Evolutionary conservation across 257 asterid genomes (phyloP).

Genomic region (Forsythia viridissima): DNA sequence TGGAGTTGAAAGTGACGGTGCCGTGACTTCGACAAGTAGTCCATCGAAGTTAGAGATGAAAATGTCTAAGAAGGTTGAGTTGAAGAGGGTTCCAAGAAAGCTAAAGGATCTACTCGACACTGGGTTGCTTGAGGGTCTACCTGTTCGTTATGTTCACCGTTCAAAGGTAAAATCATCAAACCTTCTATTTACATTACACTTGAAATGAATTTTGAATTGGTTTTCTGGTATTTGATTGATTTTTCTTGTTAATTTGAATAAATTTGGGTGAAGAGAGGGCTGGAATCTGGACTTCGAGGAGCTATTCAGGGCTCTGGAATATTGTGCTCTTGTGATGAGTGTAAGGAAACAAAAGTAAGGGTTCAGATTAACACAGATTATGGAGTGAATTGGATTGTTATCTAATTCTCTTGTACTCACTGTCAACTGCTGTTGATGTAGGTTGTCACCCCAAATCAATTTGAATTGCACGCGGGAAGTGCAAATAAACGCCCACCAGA

Average conservation of each 20-base stretch:
- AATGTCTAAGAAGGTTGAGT: constrained; percentile 65
- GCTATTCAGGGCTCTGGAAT: constrained; percentile 66
- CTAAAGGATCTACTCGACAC: constrained; percentile 82
- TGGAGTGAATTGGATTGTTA: constrained; percentile 7
- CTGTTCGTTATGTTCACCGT: constrained; percentile 62
- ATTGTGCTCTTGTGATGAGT: constrained; percentile 69
- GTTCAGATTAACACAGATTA: not conserved
- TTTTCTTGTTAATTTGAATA: constrained; percentile 23
- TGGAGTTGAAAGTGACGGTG: constrained; percentile 21
- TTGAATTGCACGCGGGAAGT: constrained; percentile 83
- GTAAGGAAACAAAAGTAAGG: constrained; percentile 66
- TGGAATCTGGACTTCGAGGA: constrained; percentile 62
- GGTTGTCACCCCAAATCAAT: constrained; percentile 79
- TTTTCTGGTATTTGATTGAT: constrained; percentile 16
- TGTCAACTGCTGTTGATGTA: constrained; percentile 33
- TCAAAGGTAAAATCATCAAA: constrained; percentile 49
- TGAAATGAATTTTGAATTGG: not conserved
- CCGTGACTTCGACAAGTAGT: constrained; percentile 28
- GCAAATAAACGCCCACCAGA: constrained; percentile 80
- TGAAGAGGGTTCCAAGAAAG: constrained; percentile 53
- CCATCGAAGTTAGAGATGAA: constrained; percentile 61
- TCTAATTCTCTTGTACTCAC: constrained; percentile 20
- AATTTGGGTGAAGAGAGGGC: constrained; percentile 45
- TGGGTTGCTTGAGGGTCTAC: constrained; percentile 79
- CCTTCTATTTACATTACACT: not conserved